A percentile compares a stretch with the other conserved stretches of the same genome.
These are phyloP conservation scores for Cutaneotrichosporon dermatis DNA, from an alignment of 1,284 basidiomycete species.

Conservation along the genomic window DNA sequence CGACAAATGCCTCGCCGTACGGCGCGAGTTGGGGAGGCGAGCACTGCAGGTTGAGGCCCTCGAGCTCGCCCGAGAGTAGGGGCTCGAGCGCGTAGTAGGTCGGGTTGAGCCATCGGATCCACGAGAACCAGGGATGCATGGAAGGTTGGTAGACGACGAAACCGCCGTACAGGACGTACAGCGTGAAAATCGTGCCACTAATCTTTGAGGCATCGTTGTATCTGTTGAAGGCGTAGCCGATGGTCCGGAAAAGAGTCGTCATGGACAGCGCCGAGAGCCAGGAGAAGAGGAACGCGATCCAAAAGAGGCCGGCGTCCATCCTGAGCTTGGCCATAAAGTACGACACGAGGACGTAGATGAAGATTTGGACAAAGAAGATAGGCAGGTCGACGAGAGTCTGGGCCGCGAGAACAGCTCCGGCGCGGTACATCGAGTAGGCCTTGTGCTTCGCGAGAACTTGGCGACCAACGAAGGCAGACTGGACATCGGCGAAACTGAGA, in stretches of 20 bases:
- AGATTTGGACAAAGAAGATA: constrained; percentile 46
- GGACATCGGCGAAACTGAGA: constrained; percentile 61
- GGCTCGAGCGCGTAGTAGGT: constrained; percentile 39
- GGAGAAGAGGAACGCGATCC: constrained; percentile 37
- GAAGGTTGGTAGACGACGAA: constrained; percentile 40
- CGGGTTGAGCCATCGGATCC: constrained; percentile 31
- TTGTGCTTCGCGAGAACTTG: constrained; percentile 61
- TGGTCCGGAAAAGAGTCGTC: constrained; percentile 40
- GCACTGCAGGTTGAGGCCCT: constrained; percentile 44
- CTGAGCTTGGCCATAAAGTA: constrained; percentile 42
- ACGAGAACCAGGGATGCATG: constrained; percentile 36
- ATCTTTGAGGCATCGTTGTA: constrained; percentile 47
- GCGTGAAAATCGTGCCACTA: constrained; percentile 35
- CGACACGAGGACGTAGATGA: constrained; percentile 47
- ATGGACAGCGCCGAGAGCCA: constrained; percentile 30
- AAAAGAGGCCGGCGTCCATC: constrained; percentile 37
- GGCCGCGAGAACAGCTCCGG: constrained; percentile 55
- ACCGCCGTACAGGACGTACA: constrained; percentile 35
- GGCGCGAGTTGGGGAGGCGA: constrained; percentile 46
- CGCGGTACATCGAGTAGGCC: constrained; percentile 49
- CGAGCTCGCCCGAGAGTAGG: constrained; percentile 50
- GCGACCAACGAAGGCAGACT: constrained; percentile 64
- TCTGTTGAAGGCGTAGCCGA: constrained; percentile 38
- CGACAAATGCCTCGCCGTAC: constrained; percentile 40
- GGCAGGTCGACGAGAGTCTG: constrained; percentile 60